Conservation (phyloP, 441 rosid genomes). For the Jatropha podagrica region DNA sequence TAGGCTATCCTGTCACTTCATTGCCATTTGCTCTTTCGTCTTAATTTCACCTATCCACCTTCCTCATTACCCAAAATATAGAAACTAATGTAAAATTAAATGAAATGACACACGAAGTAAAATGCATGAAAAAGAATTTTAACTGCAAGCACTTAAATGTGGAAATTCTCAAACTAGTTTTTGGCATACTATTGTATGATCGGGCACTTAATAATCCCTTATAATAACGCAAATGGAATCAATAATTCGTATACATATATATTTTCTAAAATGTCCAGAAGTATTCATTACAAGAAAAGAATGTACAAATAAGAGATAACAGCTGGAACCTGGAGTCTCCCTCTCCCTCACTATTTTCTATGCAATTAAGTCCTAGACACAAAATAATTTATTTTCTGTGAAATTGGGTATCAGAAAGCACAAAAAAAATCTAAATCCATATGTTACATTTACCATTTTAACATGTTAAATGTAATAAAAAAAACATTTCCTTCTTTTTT, state of each 20-base stretch:
- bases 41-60: not conserved
- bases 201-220: not conserved
- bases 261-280: not conserved
- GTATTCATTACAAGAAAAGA: not conserved
- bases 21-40: not conserved
- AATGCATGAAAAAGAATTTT: not conserved
- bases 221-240: not conserved
- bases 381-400: not conserved
- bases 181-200: not conserved
- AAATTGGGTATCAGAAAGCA: not conserved
- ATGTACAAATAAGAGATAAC: not conserved
- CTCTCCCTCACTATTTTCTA: not conserved
- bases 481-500: not conserved
- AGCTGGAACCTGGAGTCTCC: not conserved
- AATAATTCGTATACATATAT: not conserved
- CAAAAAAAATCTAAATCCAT: not conserved
- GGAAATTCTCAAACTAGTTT: not conserved
- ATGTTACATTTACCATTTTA: not conserved
- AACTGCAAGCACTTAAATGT: not conserved
- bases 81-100: not conserved
- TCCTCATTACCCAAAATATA: not conserved
- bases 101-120: too few relatives aligned
- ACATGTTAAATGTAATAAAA: too few relatives aligned
- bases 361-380: not conserved
- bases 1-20: not conserved